Conservation (phyloP, 1,284 basidiomycete genomes). For the Phlebopus sp. region DNA sequence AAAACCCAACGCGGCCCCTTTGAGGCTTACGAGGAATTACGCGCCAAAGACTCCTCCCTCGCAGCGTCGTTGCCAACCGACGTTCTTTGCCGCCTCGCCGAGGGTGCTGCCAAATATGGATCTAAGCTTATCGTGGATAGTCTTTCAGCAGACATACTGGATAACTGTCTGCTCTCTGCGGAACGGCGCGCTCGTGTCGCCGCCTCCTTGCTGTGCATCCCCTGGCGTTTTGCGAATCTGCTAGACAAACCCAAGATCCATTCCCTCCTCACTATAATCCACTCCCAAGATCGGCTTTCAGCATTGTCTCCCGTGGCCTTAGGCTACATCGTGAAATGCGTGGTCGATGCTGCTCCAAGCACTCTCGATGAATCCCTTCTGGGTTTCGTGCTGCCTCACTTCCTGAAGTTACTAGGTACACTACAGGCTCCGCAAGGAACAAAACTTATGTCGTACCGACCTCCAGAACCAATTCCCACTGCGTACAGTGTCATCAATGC, state of each 20-base stretch:
- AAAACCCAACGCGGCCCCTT: conserved; percentile 24
- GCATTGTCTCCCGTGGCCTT: conserved; percentile 19
- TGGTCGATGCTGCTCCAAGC: conserved; percentile 19
- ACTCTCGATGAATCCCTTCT: conserved; percentile 15
- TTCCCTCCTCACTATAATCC: conserved; percentile 26
- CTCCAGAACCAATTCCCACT: conserved; percentile 19
- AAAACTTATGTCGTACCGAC: conserved; percentile 24
- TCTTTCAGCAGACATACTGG: conserved; percentile 36
- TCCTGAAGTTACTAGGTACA: conserved; percentile 19
- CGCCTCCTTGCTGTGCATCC: conserved; percentile 24
- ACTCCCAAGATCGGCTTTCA: conserved; percentile 14
- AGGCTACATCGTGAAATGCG: conserved; percentile 18
- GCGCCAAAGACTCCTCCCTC: conserved; percentile 22
- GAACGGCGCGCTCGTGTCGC: conserved; percentile 28
- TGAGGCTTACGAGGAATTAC: conserved; percentile 27
- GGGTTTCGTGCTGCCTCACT: conserved; percentile 19
- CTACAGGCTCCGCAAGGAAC: conserved; percentile 15
- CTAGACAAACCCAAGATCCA: conserved; percentile 21
- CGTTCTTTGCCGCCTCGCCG: conserved; percentile 28
- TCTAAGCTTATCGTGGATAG: conserved; percentile 31
- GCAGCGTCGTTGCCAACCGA: conserved; percentile 24
- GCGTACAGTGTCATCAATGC: conserved; percentile 31
- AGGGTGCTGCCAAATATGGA: conserved; percentile 31
- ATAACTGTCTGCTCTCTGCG: conserved; percentile 18
- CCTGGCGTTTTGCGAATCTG: conserved; percentile 16